These are phyloP conservation scores for Botrytis hyacinthi DNA, from an alignment of 2,329 filamentous ascomycete species.

Conservation along the genomic window DNA sequence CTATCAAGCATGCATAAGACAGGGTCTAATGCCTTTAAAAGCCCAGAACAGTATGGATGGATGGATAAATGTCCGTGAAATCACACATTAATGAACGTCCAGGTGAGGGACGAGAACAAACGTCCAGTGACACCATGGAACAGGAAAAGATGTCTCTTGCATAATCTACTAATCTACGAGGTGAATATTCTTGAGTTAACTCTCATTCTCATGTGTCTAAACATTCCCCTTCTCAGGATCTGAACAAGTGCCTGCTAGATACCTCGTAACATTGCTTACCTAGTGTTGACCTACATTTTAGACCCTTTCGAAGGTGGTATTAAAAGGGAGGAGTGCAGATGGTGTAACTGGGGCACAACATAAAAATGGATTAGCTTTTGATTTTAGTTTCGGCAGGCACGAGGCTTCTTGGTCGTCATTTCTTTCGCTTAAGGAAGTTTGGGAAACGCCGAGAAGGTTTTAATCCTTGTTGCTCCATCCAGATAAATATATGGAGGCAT, in stretches of 20 bases:
- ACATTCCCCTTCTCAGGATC: not conserved
- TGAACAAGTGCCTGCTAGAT: not conserved
- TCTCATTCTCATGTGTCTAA: not conserved
- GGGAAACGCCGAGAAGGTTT: slow-evolving; percentile 5
- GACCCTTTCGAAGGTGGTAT: not conserved
- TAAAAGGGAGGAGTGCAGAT: slow-evolving; percentile 7
- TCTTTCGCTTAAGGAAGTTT: slow-evolving; percentile 18
- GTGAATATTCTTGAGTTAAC: not conserved
- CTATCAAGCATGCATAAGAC: slow-evolving; percentile 5
- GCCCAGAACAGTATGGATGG: slow-evolving; percentile 5
- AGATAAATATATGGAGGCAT: not conserved
- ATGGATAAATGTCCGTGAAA: not conserved
- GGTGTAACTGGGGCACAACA: slow-evolving; percentile 3
- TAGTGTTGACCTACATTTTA: not conserved
- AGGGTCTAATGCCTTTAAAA: not conserved
- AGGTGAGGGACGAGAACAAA: not conserved
- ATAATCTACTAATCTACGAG: not conserved
- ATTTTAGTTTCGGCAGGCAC: slow-evolving; percentile 17
- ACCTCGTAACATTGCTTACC: not conserved
- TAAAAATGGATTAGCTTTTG: slow-evolving; percentile 7
- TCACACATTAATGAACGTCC: not conserved
- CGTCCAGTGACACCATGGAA: not conserved
- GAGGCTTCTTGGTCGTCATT: slow-evolving; percentile 17
- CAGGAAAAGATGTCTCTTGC: not conserved
- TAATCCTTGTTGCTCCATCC: slow-evolving; percentile 3